Evolutionary conservation across 176 grass and related monocot genomes (phyloP).

Genomic region (Aegilops longissima): DNA sequence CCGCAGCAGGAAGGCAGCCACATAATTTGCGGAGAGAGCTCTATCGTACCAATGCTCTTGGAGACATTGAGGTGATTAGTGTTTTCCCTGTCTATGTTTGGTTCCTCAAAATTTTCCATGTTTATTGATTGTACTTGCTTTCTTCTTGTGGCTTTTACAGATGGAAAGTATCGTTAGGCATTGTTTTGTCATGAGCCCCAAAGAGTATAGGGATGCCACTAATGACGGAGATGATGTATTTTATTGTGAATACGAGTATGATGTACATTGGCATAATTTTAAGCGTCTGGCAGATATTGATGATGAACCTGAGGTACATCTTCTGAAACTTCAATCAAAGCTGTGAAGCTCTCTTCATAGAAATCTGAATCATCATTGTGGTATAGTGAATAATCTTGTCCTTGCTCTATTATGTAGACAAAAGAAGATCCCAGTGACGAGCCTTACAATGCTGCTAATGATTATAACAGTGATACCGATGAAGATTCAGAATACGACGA

Average conservation of each 20-base stretch:
- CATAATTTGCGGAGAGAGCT: constrained; percentile 93
- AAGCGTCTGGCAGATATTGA: constrained; percentile 82
- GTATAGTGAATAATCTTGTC: constrained; percentile 13
- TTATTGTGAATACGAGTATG: constrained; percentile 99
- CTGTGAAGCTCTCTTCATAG: neutral
- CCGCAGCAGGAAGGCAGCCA: constrained; percentile 82
- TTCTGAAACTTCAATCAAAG: neutral
- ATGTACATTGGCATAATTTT: constrained; percentile 95
- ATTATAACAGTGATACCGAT: constrained; percentile 52
- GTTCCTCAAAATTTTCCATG: neutral
- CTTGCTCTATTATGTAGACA: constrained; percentile 37
- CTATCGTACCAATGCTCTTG: constrained; percentile 72
- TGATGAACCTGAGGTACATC: constrained; percentile 54
- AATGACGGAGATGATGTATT: constrained; percentile 93
- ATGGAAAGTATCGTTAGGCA: constrained; percentile 89
- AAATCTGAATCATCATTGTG: neutral
- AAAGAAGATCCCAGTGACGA: constrained; percentile 47
- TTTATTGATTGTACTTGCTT: neutral
- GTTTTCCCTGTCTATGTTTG: neutral
- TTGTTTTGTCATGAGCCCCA: constrained; percentile 74
- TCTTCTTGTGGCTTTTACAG: constrained; percentile 39
- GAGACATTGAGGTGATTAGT: constrained; percentile 62
- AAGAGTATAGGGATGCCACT: constrained; percentile 65
- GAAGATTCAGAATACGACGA: constrained; percentile 71
- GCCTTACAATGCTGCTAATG: constrained; percentile 50